These are phyloP conservation scores for Cladosporium sphaerospermum DNA, from an alignment of 2,329 filamentous ascomycete species.

Conservation along the genomic window DNA sequence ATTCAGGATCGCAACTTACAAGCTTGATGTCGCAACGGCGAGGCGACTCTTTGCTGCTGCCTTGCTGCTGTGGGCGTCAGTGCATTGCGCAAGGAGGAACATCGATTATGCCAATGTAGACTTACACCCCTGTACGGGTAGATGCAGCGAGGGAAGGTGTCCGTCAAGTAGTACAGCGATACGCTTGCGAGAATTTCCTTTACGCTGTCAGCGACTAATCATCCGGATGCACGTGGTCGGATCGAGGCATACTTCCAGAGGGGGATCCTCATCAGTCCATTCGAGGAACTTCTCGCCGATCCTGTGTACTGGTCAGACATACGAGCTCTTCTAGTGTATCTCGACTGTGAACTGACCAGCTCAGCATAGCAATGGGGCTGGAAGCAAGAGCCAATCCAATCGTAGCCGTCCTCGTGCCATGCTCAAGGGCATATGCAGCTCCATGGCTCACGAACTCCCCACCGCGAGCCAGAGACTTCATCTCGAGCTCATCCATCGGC, in stretches of 20 bases:
- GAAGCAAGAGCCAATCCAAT: constrained; percentile 50
- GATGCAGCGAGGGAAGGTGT: constrained; percentile 41
- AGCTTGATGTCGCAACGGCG: not conserved
- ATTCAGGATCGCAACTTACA: not conserved
- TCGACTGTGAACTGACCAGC: constrained; percentile 37
- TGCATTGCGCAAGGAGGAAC: not conserved
- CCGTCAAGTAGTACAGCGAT: constrained; percentile 51
- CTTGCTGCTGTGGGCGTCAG: not conserved
- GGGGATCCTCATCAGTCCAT: constrained; percentile 43
- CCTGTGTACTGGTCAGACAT: constrained; percentile 26
- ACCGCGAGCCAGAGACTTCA: constrained; percentile 32
- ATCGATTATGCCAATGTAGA: not conserved
- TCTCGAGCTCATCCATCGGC: constrained; percentile 30
- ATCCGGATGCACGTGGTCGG: too few species aligned
- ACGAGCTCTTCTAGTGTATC: not conserved
- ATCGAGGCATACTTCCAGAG: constrained; percentile 21
- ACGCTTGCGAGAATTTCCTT: constrained; percentile 41
- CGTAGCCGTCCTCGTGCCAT: constrained; percentile 50
- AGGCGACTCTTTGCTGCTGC: not conserved
- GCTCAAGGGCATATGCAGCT: constrained; percentile 46
- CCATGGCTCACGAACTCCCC: constrained; percentile 38
- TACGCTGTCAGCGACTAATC: too few species aligned
- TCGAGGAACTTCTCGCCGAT: constrained; percentile 51
- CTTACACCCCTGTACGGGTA: constrained; percentile 42
- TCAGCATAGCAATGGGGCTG: constrained; percentile 51